Evolutionary conservation across 768 basidiomycete genomes (phyloP).

Genomic region (Artomyces pyxidatus): DNA sequence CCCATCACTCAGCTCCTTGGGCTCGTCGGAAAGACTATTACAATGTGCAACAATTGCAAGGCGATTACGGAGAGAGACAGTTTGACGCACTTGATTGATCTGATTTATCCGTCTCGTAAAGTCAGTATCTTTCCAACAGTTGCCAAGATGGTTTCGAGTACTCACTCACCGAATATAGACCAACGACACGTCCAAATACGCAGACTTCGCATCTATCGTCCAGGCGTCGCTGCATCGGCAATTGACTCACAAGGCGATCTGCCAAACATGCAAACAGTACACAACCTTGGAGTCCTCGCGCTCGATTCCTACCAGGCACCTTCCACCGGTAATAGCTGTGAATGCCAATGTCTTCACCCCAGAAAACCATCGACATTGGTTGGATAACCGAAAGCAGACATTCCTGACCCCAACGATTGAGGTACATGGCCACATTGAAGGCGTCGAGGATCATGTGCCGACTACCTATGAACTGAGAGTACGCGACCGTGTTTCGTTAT

Average conservation of each 20-base stretch:
- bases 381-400: constrained; percentile 47
- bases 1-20: constrained; percentile 85
- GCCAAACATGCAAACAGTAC: constrained; percentile 74
- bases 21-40: constrained; percentile 67
- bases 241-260: constrained; percentile 79
- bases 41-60: constrained; percentile 70
- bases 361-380: constrained; percentile 69
- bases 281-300: constrained; percentile 64
- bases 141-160: no score
- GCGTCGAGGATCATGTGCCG: constrained; percentile 44
- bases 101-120: constrained; percentile 82
- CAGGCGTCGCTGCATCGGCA: constrained; percentile 72
- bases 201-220: constrained; percentile 63
- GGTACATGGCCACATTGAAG: constrained; percentile 52
- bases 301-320: constrained; percentile 49
- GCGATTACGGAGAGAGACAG: constrained; percentile 65
- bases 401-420: constrained; percentile 56
- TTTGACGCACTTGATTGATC: constrained; percentile 75
- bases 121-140: constrained; percentile 30
- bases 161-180: no score
- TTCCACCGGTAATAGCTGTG: constrained; percentile 81
- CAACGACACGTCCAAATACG: no score
- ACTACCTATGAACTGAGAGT: constrained; percentile 71
- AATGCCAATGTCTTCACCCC: constrained; percentile 79
- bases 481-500: constrained; percentile 19